A percentile compares a stretch with the other conserved stretches of the same genome.
These are phyloP conservation scores for Ophiocordyceps camponoti-leonardi DNA, from an alignment of 2,329 filamentous ascomycete species.

Conservation along the genomic window DNA sequence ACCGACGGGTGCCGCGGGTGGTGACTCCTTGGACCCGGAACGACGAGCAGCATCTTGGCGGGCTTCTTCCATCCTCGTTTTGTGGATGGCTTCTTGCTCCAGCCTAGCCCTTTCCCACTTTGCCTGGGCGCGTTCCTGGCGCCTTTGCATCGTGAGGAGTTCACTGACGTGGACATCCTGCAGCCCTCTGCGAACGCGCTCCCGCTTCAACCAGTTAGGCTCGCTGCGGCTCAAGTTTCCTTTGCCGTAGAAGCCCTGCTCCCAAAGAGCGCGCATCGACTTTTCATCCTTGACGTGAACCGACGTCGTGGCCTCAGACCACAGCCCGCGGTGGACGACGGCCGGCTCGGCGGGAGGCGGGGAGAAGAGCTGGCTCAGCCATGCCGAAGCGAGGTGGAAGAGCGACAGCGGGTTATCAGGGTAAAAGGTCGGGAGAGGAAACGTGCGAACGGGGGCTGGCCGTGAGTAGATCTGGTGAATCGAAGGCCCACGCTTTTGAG, in stretches of 20 bases:
- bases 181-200: constrained; percentile 54
- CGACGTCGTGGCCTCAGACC: constrained; percentile 66
- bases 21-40: neutral
- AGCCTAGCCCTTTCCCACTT: constrained; percentile 86
- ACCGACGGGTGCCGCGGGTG: neutral
- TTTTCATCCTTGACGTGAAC: constrained; percentile 66
- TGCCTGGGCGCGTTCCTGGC: constrained; percentile 64
- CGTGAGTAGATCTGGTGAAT: constrained; percentile 64
- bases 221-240: constrained; percentile 87
- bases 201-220: constrained; percentile 76
- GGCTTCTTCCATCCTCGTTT: constrained; percentile 37
- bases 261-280: constrained; percentile 73
- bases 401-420: constrained; percentile 86
- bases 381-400: constrained; percentile 61
- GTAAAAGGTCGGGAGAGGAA: constrained; percentile 75
- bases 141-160: constrained; percentile 56
- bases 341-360: constrained; percentile 47
- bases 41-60: constrained; percentile 8
- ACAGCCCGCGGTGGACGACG: constrained; percentile 53
- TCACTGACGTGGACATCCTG: constrained; percentile 58
- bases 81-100: constrained; percentile 69
- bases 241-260: constrained; percentile 95
- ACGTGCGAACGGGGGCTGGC: constrained; percentile 62
- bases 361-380: constrained; percentile 56
- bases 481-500: constrained; percentile 19